Evolutionary conservation across 164 flowering plant species (phyloP).

Genomic region (Vitis rotundifolia): DNA sequence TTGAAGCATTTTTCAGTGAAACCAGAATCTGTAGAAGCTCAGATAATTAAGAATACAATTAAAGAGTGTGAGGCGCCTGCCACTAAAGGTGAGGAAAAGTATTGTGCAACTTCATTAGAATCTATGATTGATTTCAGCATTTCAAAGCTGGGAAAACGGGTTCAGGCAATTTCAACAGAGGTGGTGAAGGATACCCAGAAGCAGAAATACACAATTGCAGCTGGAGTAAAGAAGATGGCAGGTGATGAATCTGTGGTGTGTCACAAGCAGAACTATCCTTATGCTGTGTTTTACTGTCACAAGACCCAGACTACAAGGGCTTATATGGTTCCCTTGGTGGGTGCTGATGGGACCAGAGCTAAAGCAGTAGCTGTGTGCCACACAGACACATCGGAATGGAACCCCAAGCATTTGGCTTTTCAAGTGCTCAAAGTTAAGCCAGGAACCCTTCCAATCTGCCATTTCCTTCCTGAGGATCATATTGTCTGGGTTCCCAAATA

Average conservation of each 20-base stretch:
- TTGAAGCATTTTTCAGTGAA: conserved; percentile 29
- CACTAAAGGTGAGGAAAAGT: conserved; percentile 43
- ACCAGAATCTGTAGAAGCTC: conserved; percentile 38
- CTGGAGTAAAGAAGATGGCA: conserved; percentile 25
- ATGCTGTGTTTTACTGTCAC: conserved; percentile 50
- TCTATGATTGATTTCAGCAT: conserved; percentile 48
- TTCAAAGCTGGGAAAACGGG: conserved; percentile 39
- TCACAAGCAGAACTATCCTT: conserved; percentile 43
- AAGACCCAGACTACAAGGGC: conserved; percentile 25
- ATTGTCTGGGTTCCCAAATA: conserved; percentile 34
- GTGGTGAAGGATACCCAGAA: conserved; percentile 25
- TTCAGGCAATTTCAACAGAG: conserved; percentile 41
- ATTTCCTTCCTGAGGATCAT: conserved; percentile 54
- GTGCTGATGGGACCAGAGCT: conserved; percentile 41
- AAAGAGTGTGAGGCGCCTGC: conserved; percentile 36
- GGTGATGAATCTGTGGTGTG: conserved; percentile 35
- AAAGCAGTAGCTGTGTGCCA: conserved; percentile 48
- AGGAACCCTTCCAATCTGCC: conserved; percentile 49
- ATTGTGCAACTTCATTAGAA: conserved; percentile 50
- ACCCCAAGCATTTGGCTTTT: conserved; percentile 55
- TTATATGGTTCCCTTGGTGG: conserved; percentile 34
- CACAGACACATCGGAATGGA: conserved; percentile 46
- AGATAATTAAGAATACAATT: conserved; percentile 36
- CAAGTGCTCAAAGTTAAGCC: conserved; percentile 48
- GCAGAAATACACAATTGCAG: conserved; percentile 31